These are phyloP conservation scores for Hibiscus syriacus DNA, from an alignment of 345 rosid species.

Conservation along the genomic window DNA sequence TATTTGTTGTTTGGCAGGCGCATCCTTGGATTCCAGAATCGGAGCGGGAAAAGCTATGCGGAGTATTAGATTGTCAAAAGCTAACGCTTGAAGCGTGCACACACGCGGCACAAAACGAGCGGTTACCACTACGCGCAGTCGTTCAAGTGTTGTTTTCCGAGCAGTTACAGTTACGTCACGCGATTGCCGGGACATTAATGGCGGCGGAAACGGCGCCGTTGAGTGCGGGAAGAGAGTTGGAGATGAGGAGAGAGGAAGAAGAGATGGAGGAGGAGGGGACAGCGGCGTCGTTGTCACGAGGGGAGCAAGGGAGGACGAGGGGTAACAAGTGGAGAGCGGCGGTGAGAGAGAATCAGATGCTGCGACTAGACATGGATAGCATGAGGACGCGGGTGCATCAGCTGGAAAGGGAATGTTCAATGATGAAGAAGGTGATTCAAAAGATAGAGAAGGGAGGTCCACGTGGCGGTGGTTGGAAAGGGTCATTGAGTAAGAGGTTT, in stretches of 20 bases:
- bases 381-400: constrained; percentile 90
- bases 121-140: constrained; percentile 82
- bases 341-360: constrained; percentile 89
- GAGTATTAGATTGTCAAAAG: constrained; percentile 82
- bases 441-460: constrained; percentile 57
- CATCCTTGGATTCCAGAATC: constrained; percentile 83
- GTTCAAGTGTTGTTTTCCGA: constrained; percentile 96
- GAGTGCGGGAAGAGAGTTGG: constrained; percentile 36
- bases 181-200: constrained; percentile 72
- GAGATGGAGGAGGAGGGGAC: constrained; percentile 28
- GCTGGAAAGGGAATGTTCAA: constrained; percentile 81
- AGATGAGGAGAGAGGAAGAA: constrained; percentile 18
- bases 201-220: constrained; percentile 49
- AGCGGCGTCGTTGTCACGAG: constrained; percentile 8
- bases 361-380: constrained; percentile 92
- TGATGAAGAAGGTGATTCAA: constrained; percentile 75
- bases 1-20: constrained; percentile 32
- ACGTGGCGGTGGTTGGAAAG: constrained; percentile 35
- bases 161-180: constrained; percentile 89
- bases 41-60: constrained; percentile 82
- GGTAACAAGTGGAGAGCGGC: constrained; percentile 59
- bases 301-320: constrained; percentile 14
- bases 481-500: constrained; percentile 43
- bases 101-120: constrained; percentile 98
- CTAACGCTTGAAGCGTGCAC: constrained; percentile 95